These are phyloP conservation scores for Ophiostoma novo-ulmi DNA, from an alignment of 2,329 filamentous ascomycete species.

Conservation along the genomic window DNA sequence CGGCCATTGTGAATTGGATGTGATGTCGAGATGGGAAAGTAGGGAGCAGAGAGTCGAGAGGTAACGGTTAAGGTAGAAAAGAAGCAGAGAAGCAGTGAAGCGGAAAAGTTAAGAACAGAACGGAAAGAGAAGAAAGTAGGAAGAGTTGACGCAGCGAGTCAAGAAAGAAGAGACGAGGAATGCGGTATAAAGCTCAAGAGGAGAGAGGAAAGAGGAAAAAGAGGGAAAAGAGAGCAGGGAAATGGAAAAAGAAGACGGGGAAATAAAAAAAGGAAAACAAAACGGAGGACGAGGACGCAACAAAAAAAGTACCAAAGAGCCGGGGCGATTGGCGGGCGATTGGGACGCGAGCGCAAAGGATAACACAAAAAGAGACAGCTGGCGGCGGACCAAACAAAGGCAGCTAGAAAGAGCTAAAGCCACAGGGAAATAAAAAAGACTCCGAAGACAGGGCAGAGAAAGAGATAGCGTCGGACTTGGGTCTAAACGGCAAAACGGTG, in stretches of 20 bases:
- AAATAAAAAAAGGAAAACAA: constrained; percentile 6
- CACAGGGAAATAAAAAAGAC: not conserved
- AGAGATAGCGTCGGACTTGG: constrained; percentile 10
- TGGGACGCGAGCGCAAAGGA: constrained; percentile 6
- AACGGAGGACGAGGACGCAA: not conserved
- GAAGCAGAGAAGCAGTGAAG: not conserved
- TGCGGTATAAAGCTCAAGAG: constrained; percentile 11
- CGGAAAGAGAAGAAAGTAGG: not conserved
- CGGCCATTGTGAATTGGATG: constrained; percentile 15
- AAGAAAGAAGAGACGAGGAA: constrained; percentile 8
- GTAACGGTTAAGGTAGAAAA: not conserved
- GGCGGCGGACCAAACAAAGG: not conserved
- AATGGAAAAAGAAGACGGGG: not conserved
- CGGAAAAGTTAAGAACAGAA: not conserved
- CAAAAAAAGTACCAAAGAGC: not conserved
- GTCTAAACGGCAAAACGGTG: not conserved
- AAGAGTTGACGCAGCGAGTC: constrained; percentile 16
- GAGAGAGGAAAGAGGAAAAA: constrained; percentile 2
- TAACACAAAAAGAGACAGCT: not conserved
- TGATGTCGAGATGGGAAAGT: not conserved
- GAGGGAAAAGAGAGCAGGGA: constrained; percentile 8
- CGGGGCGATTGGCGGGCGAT: not conserved
- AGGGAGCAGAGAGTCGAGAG: not conserved
- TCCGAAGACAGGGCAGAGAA: not conserved
- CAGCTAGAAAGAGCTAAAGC: not conserved